Conservation (phyloP, 2,329 filamentous ascomycete genomes). For the Chaetomiaceae sp. region DNA sequence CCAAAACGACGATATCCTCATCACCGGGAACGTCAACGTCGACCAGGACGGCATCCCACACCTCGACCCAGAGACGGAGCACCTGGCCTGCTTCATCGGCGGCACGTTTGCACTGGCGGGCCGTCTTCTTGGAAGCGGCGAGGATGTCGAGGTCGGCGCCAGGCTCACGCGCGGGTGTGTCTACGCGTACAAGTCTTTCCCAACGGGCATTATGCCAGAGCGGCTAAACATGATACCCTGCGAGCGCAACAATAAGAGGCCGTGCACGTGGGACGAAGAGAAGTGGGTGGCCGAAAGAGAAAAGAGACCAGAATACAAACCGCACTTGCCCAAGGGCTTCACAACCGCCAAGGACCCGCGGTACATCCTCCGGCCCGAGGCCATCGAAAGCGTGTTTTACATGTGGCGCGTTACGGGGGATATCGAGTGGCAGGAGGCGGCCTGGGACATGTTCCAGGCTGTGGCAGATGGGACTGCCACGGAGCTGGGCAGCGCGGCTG, state of each 20-base stretch:
- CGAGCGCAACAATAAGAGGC: conserved; percentile 33
- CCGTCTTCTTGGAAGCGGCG: conserved; percentile 50
- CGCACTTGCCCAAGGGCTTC: conserved; percentile 54
- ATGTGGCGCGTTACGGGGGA: conserved; percentile 50
- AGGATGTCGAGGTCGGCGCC: conserved; percentile 51
- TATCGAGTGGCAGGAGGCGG: conserved; percentile 44
- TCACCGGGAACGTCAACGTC: conserved; percentile 45
- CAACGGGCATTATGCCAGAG: conserved; percentile 53
- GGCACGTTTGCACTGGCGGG: conserved; percentile 66
- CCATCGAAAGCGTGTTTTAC: conserved; percentile 41
- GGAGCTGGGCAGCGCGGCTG: conserved; percentile 42
- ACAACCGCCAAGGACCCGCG: conserved; percentile 49
- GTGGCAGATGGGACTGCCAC: conserved; percentile 43
- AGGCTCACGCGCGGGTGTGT: conserved; percentile 58
- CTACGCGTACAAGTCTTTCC: conserved; percentile 54
- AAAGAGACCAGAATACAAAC: conserved; percentile 37
- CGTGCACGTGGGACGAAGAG: conserved; percentile 28
- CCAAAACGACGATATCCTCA: conserved; percentile 51
- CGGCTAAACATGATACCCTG: conserved; percentile 34
- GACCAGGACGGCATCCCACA: conserved; percentile 27
- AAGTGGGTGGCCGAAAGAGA: conserved; percentile 30
- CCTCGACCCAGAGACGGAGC: conserved; percentile 38
- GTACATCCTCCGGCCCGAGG: conserved; percentile 43
- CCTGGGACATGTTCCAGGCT: conserved; percentile 50
- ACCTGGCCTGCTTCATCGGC: conserved; percentile 66